Conservation (phyloP, 2,329 filamentous ascomycete genomes). For the Talaromyces rugulosus region DNA sequence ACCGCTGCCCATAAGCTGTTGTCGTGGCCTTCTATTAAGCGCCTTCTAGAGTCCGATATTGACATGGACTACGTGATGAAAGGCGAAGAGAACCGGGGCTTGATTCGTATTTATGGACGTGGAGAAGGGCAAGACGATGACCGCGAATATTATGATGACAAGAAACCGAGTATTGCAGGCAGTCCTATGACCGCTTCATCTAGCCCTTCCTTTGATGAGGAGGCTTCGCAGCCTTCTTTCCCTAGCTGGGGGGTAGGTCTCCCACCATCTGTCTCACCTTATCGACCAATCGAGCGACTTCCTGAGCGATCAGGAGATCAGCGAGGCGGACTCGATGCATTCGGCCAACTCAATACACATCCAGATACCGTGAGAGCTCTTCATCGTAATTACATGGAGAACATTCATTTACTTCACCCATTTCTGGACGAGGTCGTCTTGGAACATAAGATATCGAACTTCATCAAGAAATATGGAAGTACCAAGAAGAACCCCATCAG, state of each 20-base stretch:
- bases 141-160: slow-evolving; percentile 33
- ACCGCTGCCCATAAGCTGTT: slow-evolving; percentile 83
- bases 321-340: slow-evolving; percentile 47
- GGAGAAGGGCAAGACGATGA: slow-evolving; percentile 68
- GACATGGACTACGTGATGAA: slow-evolving; percentile 70
- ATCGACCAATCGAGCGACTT: slow-evolving; percentile 26
- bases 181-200: slow-evolving; percentile 30
- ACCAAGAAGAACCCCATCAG: slow-evolving; percentile 14
- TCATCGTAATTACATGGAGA: slow-evolving; percentile 52
- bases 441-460: slow-evolving; percentile 48
- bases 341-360: slow-evolving; percentile 52
- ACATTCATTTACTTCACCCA: slow-evolving; percentile 62
- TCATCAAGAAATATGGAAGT: slow-evolving; percentile 47
- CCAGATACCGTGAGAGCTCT: slow-evolving; percentile 47
- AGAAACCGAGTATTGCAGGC: slow-evolving; percentile 31
- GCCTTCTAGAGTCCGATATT: slow-evolving; percentile 56
- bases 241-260: slow-evolving; percentile 53
- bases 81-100: slow-evolving; percentile 68
- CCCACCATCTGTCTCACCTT: slow-evolving; percentile 21
- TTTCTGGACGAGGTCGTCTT: slow-evolving; percentile 56
- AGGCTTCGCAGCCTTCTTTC: slow-evolving; percentile 32
- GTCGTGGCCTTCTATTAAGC: slow-evolving; percentile 64
- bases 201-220: slow-evolving; percentile 23
- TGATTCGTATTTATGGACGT: slow-evolving; percentile 70
- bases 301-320: slow-evolving; percentile 22